These are phyloP conservation scores for Apiospora malaysiana DNA, from an alignment of 2,329 filamentous ascomycete genomes.

Conservation along the genomic window DNA sequence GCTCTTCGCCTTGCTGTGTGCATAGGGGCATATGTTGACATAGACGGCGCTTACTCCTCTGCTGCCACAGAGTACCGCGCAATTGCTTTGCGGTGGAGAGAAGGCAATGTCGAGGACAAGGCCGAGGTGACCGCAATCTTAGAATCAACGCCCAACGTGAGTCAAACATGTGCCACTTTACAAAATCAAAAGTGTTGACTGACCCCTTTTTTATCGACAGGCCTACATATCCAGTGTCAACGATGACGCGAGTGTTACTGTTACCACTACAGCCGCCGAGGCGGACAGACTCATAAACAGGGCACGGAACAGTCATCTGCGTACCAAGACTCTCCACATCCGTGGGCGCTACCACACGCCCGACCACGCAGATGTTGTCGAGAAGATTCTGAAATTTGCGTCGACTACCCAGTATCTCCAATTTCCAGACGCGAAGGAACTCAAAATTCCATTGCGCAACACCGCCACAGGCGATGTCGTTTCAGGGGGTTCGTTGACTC, in stretches of 20 bases:
- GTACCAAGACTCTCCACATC: constrained; percentile 21
- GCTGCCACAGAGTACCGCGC: not conserved
- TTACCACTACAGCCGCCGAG: constrained; percentile 23
- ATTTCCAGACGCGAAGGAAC: constrained; percentile 3
- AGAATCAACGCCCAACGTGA: not conserved
- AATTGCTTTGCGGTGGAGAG: not conserved
- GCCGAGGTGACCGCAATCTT: not conserved
- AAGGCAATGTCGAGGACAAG: not conserved
- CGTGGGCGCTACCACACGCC: constrained; percentile 27
- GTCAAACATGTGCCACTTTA: not conserved
- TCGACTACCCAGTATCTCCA: not conserved
- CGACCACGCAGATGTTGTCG: constrained; percentile 12
- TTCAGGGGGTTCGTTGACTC: constrained; percentile 11
- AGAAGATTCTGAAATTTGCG: constrained; percentile 19
- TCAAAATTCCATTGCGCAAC: not conserved
- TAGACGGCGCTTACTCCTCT: constrained; percentile 20
- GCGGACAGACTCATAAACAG: constrained; percentile 20
- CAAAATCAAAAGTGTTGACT: not conserved
- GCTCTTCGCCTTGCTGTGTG: constrained; percentile 29
- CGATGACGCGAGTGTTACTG: constrained; percentile 23
- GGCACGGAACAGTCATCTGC: constrained; percentile 16
- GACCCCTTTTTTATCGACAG: not conserved
- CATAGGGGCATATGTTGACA: constrained; percentile 27
- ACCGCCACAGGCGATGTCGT: constrained; percentile 13
- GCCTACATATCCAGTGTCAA: constrained; percentile 24